phyloP scores from a whole-genome alignment of 1,139 yeast species.

The Sugiyamaella grinbergsii region DNA sequence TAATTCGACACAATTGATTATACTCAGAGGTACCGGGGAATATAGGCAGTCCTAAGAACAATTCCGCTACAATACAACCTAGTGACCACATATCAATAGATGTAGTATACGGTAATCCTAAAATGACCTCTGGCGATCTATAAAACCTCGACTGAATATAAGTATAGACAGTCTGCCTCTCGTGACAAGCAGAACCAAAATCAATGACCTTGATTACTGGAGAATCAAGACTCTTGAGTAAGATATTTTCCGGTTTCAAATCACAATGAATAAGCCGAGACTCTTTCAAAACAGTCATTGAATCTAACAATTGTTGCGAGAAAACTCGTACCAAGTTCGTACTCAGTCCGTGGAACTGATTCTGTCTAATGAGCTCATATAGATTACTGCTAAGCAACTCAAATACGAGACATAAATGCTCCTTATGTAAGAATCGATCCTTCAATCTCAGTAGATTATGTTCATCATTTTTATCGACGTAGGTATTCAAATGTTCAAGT shows the following conservation, averaged over 20 bases:
- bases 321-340: slow-evolving; percentile 78
- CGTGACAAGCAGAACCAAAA: slow-evolving; percentile 96
- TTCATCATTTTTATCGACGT: slow-evolving; percentile 66
- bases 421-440: slow-evolving; percentile 90
- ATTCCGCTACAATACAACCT: slow-evolving; percentile 94
- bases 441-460: slow-evolving; percentile 75
- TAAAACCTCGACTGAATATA: slow-evolving; percentile 95
- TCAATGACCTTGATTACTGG: slow-evolving; percentile 93
- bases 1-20: slow-evolving; percentile 81
- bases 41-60: slow-evolving; percentile 88
- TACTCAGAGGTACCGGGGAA: slow-evolving; percentile 96
- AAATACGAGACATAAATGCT: slow-evolving; percentile 89
- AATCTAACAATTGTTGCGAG: slow-evolving; percentile 77
- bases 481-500: slow-evolving; percentile 74
- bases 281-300: slow-evolving; percentile 76
- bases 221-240: slow-evolving; percentile 76
- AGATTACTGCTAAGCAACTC: slow-evolving; percentile 85
- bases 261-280: slow-evolving; percentile 93
- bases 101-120: slow-evolving; percentile 84
- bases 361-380: slow-evolving; percentile 88
- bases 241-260: slow-evolving; percentile 91
- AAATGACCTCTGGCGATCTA: slow-evolving; percentile 91
- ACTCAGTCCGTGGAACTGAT: slow-evolving; percentile 88
- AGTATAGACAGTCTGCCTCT: slow-evolving; percentile 84
- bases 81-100: slow-evolving; percentile 98